Evolutionary conservation across 139 green algal species (phyloP).

Genomic region (Chlamydomonas sphaeroides): DNA sequence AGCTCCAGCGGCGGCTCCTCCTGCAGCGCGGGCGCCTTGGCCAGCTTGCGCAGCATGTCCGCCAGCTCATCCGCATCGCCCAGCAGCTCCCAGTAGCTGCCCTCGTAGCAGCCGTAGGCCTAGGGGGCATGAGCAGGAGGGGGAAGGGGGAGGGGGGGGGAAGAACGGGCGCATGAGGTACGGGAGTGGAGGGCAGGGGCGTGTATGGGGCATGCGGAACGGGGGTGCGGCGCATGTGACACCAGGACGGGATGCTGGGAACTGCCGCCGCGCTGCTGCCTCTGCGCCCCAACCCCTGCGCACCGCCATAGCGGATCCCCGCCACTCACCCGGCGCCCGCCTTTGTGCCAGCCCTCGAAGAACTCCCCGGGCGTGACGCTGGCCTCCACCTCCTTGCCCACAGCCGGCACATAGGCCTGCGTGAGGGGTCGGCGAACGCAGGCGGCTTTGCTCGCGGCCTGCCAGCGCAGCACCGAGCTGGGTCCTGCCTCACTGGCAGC

Average conservation of each 20-base stretch:
- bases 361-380: conserved; percentile 51
- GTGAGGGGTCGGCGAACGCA: neutral
- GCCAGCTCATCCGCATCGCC: conserved; percentile 61
- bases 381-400: conserved; percentile 56
- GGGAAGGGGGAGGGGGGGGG: neutral
- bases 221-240: too few species aligned
- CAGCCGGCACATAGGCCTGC: conserved; percentile 30
- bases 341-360: conserved; percentile 64
- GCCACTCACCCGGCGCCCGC: conserved; percentile 31
- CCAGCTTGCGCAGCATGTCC: conserved; percentile 60
- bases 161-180: too few species aligned
- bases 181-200: too few species aligned
- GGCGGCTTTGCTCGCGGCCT: too few species aligned
- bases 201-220: too few species aligned
- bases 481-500: too few species aligned
- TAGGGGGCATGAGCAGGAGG: conserved; percentile 2
- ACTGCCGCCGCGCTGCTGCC: too few species aligned
- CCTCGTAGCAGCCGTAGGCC: conserved; percentile 75
- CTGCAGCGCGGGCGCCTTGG: conserved; percentile 51
- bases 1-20: conserved; percentile 65
- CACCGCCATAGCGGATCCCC: too few species aligned
- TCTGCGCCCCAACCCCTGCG: too few species aligned
- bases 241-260: too few species aligned
- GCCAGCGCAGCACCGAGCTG: too few species aligned
- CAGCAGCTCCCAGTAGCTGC: conserved; percentile 77